phyloP scores from a whole-genome alignment of 2,329 filamentous ascomycete species.

The Fusarium verticillioides region DNA sequence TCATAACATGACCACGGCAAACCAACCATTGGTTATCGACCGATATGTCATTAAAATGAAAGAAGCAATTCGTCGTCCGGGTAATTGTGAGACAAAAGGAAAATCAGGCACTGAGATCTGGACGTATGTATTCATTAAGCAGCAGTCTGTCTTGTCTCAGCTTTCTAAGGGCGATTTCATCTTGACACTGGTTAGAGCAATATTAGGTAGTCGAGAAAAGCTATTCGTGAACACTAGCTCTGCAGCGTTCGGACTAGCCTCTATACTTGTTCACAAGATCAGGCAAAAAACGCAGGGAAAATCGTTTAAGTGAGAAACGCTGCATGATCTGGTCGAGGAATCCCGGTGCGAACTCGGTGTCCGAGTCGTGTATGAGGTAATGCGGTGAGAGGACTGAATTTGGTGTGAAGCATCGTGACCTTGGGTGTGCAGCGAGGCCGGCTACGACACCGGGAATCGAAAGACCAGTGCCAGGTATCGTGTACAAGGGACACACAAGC shows the following conservation, averaged over 20 bases:
- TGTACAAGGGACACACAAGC: conserved; percentile 24
- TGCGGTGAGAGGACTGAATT: conserved; percentile 45
- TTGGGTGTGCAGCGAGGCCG: conserved; percentile 40
- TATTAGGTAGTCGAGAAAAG: conserved; percentile 13
- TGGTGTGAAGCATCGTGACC: conserved; percentile 44
- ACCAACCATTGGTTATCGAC: conserved; percentile 8
- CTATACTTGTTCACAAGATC: conserved; percentile 33
- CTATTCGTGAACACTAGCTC: conserved; percentile 19
- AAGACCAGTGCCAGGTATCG: conserved; percentile 27
- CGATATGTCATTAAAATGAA: conserved; percentile 1
- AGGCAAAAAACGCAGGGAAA: conserved; percentile 32
- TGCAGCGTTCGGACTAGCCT: conserved; percentile 39
- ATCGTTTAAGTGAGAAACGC: conserved; percentile 35
- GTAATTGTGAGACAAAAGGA: background rate
- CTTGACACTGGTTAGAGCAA: background rate
- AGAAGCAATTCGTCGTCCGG: background rate
- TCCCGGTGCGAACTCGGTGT: conserved; percentile 46
- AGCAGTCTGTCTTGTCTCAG: conserved; percentile 15
- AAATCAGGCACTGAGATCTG: background rate
- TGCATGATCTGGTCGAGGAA: conserved; percentile 43
- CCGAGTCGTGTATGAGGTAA: conserved; percentile 47
- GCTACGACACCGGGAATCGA: conserved; percentile 43
- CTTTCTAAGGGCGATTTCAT: conserved; percentile 2
- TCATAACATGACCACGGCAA: background rate
- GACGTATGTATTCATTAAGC: background rate